Evolutionary conservation across 805 yeast species (phyloP).

Genomic region (Zygosaccharomyces bailii): DNA sequence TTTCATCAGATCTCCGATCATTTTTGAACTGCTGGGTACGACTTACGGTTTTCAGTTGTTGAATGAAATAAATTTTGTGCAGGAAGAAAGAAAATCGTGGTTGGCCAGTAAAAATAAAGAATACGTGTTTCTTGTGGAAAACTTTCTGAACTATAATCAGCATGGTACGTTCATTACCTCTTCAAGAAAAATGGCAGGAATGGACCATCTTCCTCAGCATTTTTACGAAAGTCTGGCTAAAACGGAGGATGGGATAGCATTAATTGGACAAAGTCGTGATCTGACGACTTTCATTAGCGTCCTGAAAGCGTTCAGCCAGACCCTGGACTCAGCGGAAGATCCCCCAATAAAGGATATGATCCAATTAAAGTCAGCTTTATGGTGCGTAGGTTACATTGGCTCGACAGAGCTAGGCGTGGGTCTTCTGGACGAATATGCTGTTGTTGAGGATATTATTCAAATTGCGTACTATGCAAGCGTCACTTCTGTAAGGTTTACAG

Average conservation of each 20-base stretch:
- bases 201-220: slow-evolving; percentile 48
- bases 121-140: slow-evolving; percentile 50
- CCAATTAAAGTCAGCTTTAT: slow-evolving; percentile 67
- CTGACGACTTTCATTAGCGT: slow-evolving; percentile 40
- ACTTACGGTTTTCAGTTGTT: slow-evolving; percentile 68
- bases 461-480: slow-evolving; percentile 47
- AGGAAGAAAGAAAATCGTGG: slow-evolving; percentile 68
- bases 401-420: slow-evolving; percentile 66
- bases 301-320: slow-evolving; percentile 34
- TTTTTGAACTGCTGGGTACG: slow-evolving; percentile 61
- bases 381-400: slow-evolving; percentile 86
- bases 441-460: slow-evolving; percentile 51
- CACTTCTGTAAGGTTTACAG: slow-evolving; percentile 68
- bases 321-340: slow-evolving; percentile 20
- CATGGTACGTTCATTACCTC: slow-evolving; percentile 5
- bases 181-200: slow-evolving; percentile 16
- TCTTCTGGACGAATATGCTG: slow-evolving; percentile 50
- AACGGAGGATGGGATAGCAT: slow-evolving; percentile 73
- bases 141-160: slow-evolving; percentile 31
- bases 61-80: slow-evolving; percentile 55
- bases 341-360: slow-evolving; percentile 36
- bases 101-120: slow-evolving; percentile 43
- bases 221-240: slow-evolving; percentile 78
- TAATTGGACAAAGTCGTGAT: slow-evolving; percentile 51
- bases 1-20: slow-evolving; percentile 51